Conservation (phyloP, 208 protist genomes). For the Acanthamoeba healyi region DNA sequence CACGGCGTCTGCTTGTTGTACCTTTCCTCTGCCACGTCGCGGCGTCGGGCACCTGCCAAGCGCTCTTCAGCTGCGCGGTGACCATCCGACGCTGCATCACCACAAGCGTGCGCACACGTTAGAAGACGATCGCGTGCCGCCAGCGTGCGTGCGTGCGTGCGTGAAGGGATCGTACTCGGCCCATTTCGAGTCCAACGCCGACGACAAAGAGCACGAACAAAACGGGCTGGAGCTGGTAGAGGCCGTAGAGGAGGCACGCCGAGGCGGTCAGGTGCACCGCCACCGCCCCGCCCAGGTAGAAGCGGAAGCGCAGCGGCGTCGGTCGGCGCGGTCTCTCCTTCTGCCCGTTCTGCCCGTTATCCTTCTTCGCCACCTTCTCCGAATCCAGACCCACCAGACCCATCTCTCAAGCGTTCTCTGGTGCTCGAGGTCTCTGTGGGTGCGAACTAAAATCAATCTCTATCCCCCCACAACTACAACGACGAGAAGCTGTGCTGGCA, state of each 20-base stretch:
- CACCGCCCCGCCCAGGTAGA: background rate
- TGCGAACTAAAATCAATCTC: too few relatives aligned
- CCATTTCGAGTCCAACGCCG: background rate
- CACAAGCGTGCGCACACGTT: background rate
- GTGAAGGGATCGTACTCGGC: background rate
- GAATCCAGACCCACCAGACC: too few relatives aligned
- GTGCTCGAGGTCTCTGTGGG: too few relatives aligned
- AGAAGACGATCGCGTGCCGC: too few relatives aligned
- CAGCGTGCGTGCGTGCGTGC: background rate
- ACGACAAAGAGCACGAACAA: background rate
- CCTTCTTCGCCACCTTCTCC: background rate
- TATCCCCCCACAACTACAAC: too few relatives aligned
- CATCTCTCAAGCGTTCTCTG: too few relatives aligned
- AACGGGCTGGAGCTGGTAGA: background rate
- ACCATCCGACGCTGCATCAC: background rate
- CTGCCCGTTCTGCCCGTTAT: background rate
- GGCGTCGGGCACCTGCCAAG: background rate
- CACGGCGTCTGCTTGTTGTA: background rate
- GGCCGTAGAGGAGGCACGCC: background rate
- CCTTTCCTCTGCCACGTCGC: background rate
- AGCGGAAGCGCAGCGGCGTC: background rate
- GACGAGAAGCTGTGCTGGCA: too few relatives aligned
- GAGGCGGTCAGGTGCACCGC: background rate
- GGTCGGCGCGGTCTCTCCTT: background rate
- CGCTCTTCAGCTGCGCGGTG: background rate